Evolutionary conservation across 352 stramenopile genomes (phyloP).

Genomic region (Phytophthora lateralis): DNA sequence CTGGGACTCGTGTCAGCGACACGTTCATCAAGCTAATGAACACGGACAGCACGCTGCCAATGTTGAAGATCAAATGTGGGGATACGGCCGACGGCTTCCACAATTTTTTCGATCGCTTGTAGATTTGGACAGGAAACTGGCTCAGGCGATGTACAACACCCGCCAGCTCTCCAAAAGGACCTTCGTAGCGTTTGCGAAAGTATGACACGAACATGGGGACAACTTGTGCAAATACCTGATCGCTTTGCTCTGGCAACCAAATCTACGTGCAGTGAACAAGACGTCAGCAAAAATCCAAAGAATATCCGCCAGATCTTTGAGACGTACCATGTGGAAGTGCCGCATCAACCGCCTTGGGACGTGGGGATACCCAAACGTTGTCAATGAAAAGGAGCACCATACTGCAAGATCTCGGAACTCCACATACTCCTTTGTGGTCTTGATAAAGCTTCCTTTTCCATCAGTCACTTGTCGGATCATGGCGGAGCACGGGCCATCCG

Average conservation of each 20-base stretch:
- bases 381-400: constrained; percentile 55
- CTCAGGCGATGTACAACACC: constrained; percentile 32
- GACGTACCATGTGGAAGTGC: constrained; percentile 66
- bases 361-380: constrained; percentile 43
- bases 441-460: constrained; percentile 55
- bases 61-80: constrained; percentile 50
- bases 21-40: constrained; percentile 58
- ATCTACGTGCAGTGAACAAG: constrained; percentile 29
- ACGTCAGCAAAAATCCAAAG: neutral
- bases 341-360: constrained; percentile 55
- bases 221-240: constrained; percentile 44
- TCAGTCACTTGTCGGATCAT: constrained; percentile 75
- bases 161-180: constrained; percentile 24
- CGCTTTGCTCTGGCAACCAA: constrained; percentile 47
- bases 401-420: constrained; percentile 60
- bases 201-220: constrained; percentile 46
- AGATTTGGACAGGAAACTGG: constrained; percentile 55
- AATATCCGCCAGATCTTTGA: neutral
- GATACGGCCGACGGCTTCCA: constrained; percentile 36
- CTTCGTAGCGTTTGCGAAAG: constrained; percentile 40
- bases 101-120: constrained; percentile 26
- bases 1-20: constrained; percentile 25
- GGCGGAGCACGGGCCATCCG: constrained; percentile 38
- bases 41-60: constrained; percentile 49
- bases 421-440: constrained; percentile 57